A percentile compares a stretch with the other conserved stretches of the same genome.
phyloP scores from a whole-genome alignment of 257 asterid species.

The Solanum gandarillasii region DNA sequence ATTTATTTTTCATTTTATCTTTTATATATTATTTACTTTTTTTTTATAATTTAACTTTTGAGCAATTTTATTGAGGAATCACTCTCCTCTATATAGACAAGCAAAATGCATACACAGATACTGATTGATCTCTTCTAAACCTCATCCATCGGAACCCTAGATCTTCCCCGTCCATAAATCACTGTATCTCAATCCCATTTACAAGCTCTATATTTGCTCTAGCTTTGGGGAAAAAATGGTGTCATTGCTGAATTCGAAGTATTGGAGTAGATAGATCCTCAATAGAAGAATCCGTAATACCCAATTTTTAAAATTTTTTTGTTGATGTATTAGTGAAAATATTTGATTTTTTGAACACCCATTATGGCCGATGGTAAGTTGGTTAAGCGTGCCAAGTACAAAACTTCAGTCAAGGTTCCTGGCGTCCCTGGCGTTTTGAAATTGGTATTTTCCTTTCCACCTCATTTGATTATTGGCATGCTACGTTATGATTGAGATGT shows the following conservation, averaged over 20 bases:
- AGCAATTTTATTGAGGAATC: not conserved
- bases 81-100: not conserved
- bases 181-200: not conserved
- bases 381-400: conserved; percentile 67
- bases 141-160: not conserved
- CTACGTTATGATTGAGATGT: not conserved
- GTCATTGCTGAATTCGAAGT: not conserved
- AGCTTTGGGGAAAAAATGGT: not conserved
- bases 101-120: not conserved
- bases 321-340: not conserved
- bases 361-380: conserved; percentile 65
- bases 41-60: not conserved
- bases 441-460: conserved; percentile 34
- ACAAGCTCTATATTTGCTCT: not conserved
- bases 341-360: not conserved
- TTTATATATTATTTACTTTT: too few species aligned
- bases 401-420: conserved; percentile 54
- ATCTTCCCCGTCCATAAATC: not conserved
- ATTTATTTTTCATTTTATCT: not conserved
- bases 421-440: conserved; percentile 71
- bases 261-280: not conserved
- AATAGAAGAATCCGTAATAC: not conserved
- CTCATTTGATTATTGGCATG: not conserved
- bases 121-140: not conserved
- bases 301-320: not conserved